Base-by-base conservation (phyloP, 768 basidiomycete species). In the Pholiota conissans region DNA sequence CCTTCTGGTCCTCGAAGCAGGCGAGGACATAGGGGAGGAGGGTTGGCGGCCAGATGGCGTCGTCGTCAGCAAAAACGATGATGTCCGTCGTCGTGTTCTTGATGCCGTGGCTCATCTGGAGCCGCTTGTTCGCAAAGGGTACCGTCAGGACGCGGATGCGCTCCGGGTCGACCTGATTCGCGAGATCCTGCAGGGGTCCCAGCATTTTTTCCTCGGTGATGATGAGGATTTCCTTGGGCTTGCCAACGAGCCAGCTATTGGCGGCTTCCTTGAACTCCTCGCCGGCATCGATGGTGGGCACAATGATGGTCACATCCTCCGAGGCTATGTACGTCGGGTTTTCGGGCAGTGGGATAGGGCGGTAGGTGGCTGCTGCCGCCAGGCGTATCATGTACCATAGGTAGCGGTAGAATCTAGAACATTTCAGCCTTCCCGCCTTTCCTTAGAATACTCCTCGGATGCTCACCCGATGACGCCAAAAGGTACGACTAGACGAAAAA, bases 271-370 rank as follows among this genome's bases (percentile, higher is more conserved):
- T 92, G 79, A 95, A 95, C 73, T 94, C 93, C 72, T 95, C 93
- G 49, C 94, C 95, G 2, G 95, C 93, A 70, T 97, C 94, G 67
- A 97, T 95, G 59, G 93, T 96, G 35, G 94, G 94, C 2, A 96
- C 95, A 59, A 97, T 93, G 69, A 96, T 95, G 39, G 94, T 97
- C 63, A 97, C 94, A 77, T 97, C 94, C 69, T 97, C 94, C 1
- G 84, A 80, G 51, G 93, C 90, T 66, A 91, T 76, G 70, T 95
- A 96, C 20, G 93, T 95, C 1, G 94, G 93, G 69, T 93, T 89
- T 76, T 90, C 85, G 50, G 94, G 94, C 13, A 95, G 76, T 1
- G 93, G 93, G 46, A 96, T 85, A n/a, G 93, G 93, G 58, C 86
- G 83, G 76, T 95, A 95, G 40, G 87, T 84, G 64, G 81, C 78